Conservation (phyloP, 371 early-diverging fungal species). For the Syncephalastrum sp. region DNA sequence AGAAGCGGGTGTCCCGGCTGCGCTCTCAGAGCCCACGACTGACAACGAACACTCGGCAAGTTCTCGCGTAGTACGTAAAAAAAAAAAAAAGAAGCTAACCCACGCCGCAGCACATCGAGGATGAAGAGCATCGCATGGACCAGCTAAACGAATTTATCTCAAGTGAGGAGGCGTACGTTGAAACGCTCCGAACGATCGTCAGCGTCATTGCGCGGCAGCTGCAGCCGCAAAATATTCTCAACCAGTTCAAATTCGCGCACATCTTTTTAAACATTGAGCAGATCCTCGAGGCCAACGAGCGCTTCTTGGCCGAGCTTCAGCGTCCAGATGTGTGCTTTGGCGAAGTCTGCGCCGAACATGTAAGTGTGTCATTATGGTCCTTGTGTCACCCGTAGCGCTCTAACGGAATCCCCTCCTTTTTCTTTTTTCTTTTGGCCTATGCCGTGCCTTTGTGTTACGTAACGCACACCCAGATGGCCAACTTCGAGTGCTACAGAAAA, state of each 20-base stretch:
- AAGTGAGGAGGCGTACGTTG: slow-evolving; percentile 43
- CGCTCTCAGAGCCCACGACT: too few species aligned
- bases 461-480: slow-evolving; percentile 22
- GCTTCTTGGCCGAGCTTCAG: slow-evolving; percentile 30
- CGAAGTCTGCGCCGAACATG: slow-evolving; percentile 39
- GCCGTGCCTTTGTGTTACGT: background rate
- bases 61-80: too few species aligned
- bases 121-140: slow-evolving; percentile 30
- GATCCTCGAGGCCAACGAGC: slow-evolving; percentile 28
- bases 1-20: too few species aligned
- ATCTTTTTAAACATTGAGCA: slow-evolving; percentile 48
- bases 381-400: background rate
- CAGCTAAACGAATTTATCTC: slow-evolving; percentile 41
- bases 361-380: slow-evolving; percentile 17
- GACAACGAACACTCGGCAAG: too few species aligned
- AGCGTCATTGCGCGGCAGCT: slow-evolving; percentile 33
- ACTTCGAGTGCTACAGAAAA: slow-evolving; percentile 47
- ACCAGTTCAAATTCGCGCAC: slow-evolving; percentile 37
- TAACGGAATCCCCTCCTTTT: background rate
- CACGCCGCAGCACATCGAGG: slow-evolving; percentile 11
- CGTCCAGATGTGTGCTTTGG: slow-evolving; percentile 30
- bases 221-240: slow-evolving; percentile 25
- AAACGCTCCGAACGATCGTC: slow-evolving; percentile 30
- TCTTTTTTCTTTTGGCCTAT: slow-evolving; percentile 11
- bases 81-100: too few species aligned